A percentile compares a stretch with the other conserved stretches of the same genome.
These are phyloP conservation scores for Aspergillus saccharolyticus DNA, from an alignment of 495 filamentous ascomycete genomes.

Conservation along the genomic window DNA sequence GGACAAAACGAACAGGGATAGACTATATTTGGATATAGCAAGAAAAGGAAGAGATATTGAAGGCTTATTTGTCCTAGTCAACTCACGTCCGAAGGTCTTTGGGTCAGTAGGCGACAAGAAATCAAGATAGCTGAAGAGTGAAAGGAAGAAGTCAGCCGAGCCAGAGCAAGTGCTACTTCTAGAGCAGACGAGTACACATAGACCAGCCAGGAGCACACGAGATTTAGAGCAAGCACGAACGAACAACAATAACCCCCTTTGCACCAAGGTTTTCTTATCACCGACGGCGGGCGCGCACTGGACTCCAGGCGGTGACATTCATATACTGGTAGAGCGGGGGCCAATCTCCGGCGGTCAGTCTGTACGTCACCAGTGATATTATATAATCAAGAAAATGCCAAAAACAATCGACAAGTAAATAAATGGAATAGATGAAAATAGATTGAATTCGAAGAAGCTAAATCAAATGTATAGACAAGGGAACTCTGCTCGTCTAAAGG, in stretches of 20 bases:
- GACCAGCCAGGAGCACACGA: neutral
- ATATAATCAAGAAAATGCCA: neutral
- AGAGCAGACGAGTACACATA: neutral
- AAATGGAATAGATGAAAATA: no score
- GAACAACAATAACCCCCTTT: neutral
- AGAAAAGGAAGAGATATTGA: neutral
- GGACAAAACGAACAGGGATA: neutral
- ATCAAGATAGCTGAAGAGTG: neutral
- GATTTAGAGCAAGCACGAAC: neutral
- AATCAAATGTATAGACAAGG: no score
- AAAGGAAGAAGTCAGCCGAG: neutral
- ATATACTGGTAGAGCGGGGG: neutral
- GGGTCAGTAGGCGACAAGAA: neutral
- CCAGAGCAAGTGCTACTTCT: neutral
- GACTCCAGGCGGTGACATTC: slow-evolving; percentile 34
- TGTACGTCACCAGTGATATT: neutral
- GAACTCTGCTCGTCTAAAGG: no score
- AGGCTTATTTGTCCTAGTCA: neutral
- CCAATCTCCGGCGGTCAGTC: neutral
- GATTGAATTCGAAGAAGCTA: no score
- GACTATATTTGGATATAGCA: neutral
- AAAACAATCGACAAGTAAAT: no score
- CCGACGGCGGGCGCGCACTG: slow-evolving; percentile 7
- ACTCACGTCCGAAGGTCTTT: neutral
- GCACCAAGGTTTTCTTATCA: neutral